A percentile compares a stretch with the other conserved stretches of the same genome.
These are phyloP conservation scores for Penicillium alfredii DNA, from an alignment of 495 filamentous ascomycete genomes.

Conservation along the genomic window DNA sequence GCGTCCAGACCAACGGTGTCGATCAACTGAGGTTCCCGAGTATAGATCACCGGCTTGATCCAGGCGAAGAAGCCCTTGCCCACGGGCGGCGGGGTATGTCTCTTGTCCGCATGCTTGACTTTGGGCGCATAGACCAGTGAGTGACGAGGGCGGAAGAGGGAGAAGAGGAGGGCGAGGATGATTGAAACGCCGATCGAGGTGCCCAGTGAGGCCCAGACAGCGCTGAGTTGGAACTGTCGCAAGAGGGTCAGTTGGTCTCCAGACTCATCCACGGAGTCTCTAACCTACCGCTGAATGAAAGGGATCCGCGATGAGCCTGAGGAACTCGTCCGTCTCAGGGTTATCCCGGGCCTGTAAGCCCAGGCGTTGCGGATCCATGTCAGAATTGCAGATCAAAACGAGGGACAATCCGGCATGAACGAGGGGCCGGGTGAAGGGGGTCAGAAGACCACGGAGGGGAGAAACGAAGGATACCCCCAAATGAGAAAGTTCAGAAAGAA, in stretches of 20 bases:
- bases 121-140: constrained; percentile 90
- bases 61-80: constrained; percentile 83
- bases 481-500: constrained; percentile 5
- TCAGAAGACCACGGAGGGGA: constrained; percentile 8
- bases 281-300: constrained; percentile 40
- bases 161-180: constrained; percentile 73
- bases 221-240: constrained; percentile 50
- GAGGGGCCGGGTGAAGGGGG: constrained; percentile 5
- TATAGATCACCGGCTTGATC: constrained; percentile 68
- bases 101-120: constrained; percentile 84
- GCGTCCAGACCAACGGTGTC: constrained; percentile 84
- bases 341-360: constrained; percentile 15
- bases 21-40: constrained; percentile 69
- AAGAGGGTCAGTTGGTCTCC: constrained; percentile 5
- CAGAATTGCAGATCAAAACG: constrained; percentile 6
- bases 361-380: constrained; percentile 30
- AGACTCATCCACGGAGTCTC: not conserved
- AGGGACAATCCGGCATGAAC: constrained; percentile 22
- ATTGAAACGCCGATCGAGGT: constrained; percentile 72
- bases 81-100: constrained; percentile 86
- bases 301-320: constrained; percentile 44
- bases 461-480: not conserved
- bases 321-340: constrained; percentile 31
- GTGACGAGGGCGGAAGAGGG: constrained; percentile 83
- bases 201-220: constrained; percentile 73